Evolutionary conservation across 78 protist species (phyloP).

Genomic region (Parvularia atlantis): DNA sequence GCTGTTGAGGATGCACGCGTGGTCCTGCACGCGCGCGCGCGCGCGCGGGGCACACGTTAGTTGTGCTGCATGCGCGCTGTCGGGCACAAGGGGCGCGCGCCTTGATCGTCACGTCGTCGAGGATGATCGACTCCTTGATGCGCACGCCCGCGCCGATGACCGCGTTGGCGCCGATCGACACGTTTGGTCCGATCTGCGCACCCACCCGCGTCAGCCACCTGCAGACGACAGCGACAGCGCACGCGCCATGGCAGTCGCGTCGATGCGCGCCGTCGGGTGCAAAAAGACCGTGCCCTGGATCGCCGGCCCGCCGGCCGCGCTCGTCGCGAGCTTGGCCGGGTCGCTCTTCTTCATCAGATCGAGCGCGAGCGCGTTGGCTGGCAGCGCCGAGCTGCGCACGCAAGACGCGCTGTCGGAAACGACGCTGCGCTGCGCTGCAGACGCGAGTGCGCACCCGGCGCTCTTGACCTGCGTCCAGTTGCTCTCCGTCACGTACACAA

Average conservation of each 20-base stretch:
- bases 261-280: conserved; percentile 11
- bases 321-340: not conserved
- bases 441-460: not conserved
- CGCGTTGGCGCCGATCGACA: conserved; percentile 7
- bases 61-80: not conserved
- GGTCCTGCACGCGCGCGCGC: not conserved
- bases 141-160: conserved; percentile 10
- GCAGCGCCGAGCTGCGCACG: not conserved
- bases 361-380: not conserved
- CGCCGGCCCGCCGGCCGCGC: not conserved
- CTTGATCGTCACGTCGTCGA: not conserved
- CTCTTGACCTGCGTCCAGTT: conserved; percentile 13
- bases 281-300: conserved; percentile 8
- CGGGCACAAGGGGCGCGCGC: not conserved
- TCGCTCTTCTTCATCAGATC: not conserved
- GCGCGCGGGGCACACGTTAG: not conserved
- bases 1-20: conserved; percentile 10
- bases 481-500: not conserved
- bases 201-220: too few species aligned
- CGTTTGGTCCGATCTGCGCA: conserved; percentile 23
- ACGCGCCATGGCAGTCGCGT: conserved; percentile 13
- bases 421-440: too few species aligned
- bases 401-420: too few species aligned
- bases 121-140: conserved; percentile 4
- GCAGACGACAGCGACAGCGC: too few species aligned